Base-by-base conservation (phyloP, 495 filamentous ascomycete genomes). In the Neurospora sp. region DNA sequence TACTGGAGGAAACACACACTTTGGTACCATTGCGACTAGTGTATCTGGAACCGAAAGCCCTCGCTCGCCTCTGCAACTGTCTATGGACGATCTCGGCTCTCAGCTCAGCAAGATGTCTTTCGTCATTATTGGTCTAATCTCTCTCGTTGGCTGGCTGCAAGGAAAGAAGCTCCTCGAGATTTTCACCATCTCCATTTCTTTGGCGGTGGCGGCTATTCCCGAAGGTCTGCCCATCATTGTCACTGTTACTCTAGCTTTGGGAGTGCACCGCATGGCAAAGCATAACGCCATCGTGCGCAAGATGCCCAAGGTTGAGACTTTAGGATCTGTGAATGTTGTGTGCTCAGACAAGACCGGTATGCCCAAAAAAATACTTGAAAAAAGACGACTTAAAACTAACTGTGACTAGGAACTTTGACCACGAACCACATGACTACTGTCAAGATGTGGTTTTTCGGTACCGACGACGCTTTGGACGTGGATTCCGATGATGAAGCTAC, bases 361-460 rank as follows among this genome's bases (percentile, higher is more conserved):
- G 78, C 39, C 21, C 37, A 70, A 48, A 36, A 36, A 9, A 34
- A 21, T n/a, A 39, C 7, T 28, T 42, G 45, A 8, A 10, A 69
- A 21, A 24, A 15, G 37, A 8, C 77, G 6, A 28, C 2, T 4
- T 15, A 19, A 19, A 66, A 62, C 69, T 69, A 8, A 66, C 66
- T 2, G 19, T 24, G 4, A 24, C 34, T 70, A 89, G 92, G 95
- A 31, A 99, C 96, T 28, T 81, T 99, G 71, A 99, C 96, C 0
- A 92, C 92, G 81, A 99, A 98, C 79, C 96, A 98, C 78, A 98
- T 98, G 95, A 96, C 96, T 3, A 94, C 96, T 2, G 96, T 94
- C 21, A 96, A 97, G 77, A 90, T 98, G 84, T 99, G 96, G 96
- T 91, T 93, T 77, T 94, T 96, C 77, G 92, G 93, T 73, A 87